phyloP scores from a whole-genome alignment of 2,329 filamentous ascomycete genomes.

The Cylindrodendrum hubeiense region DNA sequence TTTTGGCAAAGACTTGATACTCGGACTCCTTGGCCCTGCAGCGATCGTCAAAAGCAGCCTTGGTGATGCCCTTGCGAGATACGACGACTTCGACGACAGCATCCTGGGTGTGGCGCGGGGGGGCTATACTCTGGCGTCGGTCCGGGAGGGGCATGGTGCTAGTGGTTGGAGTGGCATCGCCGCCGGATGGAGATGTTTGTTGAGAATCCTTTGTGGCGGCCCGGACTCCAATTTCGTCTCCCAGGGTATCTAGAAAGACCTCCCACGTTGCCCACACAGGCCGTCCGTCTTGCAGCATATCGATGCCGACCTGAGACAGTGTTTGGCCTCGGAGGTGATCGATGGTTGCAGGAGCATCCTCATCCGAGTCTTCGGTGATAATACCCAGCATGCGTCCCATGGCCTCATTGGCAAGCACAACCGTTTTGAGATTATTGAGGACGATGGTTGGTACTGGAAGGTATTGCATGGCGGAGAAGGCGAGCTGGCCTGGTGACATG shows the following conservation, averaged over 20 bases:
- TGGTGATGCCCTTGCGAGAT: slow-evolving; percentile 60
- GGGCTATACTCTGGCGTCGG: slow-evolving; percentile 43
- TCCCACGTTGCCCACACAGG: slow-evolving; percentile 72
- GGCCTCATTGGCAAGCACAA: slow-evolving; percentile 81
- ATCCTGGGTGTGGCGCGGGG: slow-evolving; percentile 61
- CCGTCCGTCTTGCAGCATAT: slow-evolving; percentile 77
- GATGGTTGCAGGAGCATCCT: slow-evolving; percentile 58
- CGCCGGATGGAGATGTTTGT: slow-evolving; percentile 37
- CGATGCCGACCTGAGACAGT: slow-evolving; percentile 77
- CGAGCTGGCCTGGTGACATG: slow-evolving; percentile 66
- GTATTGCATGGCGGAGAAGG: slow-evolving; percentile 79
- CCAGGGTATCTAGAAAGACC: slow-evolving; percentile 67
- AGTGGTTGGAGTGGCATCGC: slow-evolving; percentile 54
- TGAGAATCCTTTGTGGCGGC: slow-evolving; percentile 39
- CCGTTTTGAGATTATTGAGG: slow-evolving; percentile 75
- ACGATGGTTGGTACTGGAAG: slow-evolving; percentile 80
- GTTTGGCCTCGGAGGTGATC: slow-evolving; percentile 75
- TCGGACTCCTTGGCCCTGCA: slow-evolving; percentile 52
- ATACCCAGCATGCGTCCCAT: slow-evolving; percentile 78
- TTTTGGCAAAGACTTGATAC: slow-evolving; percentile 71
- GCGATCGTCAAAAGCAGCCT: slow-evolving; percentile 51
- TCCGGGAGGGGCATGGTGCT: slow-evolving; percentile 46
- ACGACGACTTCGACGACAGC: slow-evolving; percentile 77
- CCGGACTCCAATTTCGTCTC: slow-evolving; percentile 55
- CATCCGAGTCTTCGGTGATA: slow-evolving; percentile 55